Evolutionary conservation across 2,329 filamentous ascomycete species (phyloP).

Genomic region (Laburnicola sp.): DNA sequence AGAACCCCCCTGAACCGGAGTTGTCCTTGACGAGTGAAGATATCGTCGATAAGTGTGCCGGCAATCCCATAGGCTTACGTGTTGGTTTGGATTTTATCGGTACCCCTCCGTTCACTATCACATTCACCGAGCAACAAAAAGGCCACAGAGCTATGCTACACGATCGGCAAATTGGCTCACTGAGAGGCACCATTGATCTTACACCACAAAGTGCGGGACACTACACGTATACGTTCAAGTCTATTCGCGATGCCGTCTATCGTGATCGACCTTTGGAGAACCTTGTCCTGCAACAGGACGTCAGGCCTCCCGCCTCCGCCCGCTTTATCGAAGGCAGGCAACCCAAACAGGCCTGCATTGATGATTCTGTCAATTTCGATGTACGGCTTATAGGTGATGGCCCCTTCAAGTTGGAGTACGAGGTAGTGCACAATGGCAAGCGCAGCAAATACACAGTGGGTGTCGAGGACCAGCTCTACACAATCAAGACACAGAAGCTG

Average conservation of each 20-base stretch:
- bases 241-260: conserved; percentile 83
- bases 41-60: conserved; percentile 92
- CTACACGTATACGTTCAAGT: conserved; percentile 83
- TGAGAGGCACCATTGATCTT: conserved; percentile 83
- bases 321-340: conserved; percentile 62
- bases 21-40: conserved; percentile 74
- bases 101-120: conserved; percentile 85
- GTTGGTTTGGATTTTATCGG: conserved; percentile 89
- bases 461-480: conserved; percentile 66
- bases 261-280: conserved; percentile 55
- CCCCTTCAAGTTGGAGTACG: conserved; percentile 89
- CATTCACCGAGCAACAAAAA: conserved; percentile 72
- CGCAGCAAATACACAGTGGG: conserved; percentile 68
- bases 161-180: conserved; percentile 61
- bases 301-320: conserved; percentile 89
- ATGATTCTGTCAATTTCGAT: conserved; percentile 74
- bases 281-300: conserved; percentile 77
- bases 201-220: conserved; percentile 78
- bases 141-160: conserved; percentile 56
- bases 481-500: conserved; percentile 74
- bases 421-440: conserved; percentile 86
- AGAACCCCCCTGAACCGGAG: conserved; percentile 87
- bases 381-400: conserved; percentile 77
- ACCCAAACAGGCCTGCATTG: conserved; percentile 74
- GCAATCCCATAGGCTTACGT: conserved; percentile 85